A percentile compares a stretch with the other conserved stretches of the same genome.
These are phyloP conservation scores for Lolium rigidum DNA, from an alignment of 176 grass and related monocot species.

Conservation along the genomic window DNA sequence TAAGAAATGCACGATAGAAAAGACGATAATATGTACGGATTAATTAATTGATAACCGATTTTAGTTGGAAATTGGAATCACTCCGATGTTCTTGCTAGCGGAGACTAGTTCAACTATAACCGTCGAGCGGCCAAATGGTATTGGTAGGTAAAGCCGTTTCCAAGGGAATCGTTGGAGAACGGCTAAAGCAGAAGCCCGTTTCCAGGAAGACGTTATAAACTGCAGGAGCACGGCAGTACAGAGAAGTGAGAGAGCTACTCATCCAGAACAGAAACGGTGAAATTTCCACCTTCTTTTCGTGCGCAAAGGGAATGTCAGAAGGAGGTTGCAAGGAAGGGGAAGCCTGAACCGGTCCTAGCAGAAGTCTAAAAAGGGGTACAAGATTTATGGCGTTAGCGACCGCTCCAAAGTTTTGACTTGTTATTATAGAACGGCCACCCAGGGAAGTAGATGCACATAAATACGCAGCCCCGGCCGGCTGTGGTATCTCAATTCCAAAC, in stretches of 20 bases:
- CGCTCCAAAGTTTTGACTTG: constrained; percentile 24
- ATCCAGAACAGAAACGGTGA: background rate
- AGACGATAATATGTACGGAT: too few relatives aligned
- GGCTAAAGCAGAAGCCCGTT: background rate
- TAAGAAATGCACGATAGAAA: too few relatives aligned
- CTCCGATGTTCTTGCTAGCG: background rate
- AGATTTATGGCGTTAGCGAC: constrained; percentile 2
- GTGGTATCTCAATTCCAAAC: background rate
- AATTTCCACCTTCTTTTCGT: background rate
- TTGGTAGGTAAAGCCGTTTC: background rate
- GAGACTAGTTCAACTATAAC: background rate
- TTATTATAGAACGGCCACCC: background rate
- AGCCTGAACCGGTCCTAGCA: background rate
- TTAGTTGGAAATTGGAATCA: too few relatives aligned
- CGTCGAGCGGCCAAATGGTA: background rate
- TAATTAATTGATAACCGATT: too few relatives aligned
- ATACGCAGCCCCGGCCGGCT: background rate
- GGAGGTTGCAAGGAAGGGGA: too few relatives aligned
- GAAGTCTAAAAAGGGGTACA: background rate
- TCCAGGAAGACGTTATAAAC: background rate
- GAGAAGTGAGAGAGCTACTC: background rate
- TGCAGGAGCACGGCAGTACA: background rate
- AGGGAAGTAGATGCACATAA: background rate
- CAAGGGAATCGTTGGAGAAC: background rate
- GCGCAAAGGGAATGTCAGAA: background rate